Evolutionary conservation across 768 basidiomycete species (phyloP), one percentile per base, ranked within the genome.

Genomic region (Rhizopogon roseolus): DNA sequence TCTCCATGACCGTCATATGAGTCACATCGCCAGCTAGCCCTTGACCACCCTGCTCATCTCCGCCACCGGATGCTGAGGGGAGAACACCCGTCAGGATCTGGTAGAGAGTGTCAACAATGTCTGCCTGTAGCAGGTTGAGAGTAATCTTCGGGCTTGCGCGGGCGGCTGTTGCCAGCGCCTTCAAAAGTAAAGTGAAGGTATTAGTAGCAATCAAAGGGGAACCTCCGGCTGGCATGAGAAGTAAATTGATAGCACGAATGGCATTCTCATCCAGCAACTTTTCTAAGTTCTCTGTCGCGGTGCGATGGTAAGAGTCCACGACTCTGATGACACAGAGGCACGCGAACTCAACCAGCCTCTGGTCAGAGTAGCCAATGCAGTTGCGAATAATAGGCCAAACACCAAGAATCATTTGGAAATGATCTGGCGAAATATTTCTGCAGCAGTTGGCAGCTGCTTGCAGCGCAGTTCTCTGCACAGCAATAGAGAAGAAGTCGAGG

Each of bases 1-100:
- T 98, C 72, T 98, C 92, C 86, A 98, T 92, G 27, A 99, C 93
- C 6, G 93, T 88, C 92, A 98, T 94, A 66, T 98, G 95, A 16
- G 92, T 93, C 4, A 95, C 72, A 28, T 93, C 91, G 42, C 91
- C 92, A 28, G 90, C 90, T 1, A 94, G 71, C 10, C 90, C 91
- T 68, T 93, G 91, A 0, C 88, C 86, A 27, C 75, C 77, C 55
- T 86, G 84, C 27, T 76, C 72, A 9, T 34, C 14, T 45, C 70
- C 79, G 29, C 65, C 70, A 39, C 76, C 72, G 32, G 76, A 72
- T 3, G 80, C 65, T 2, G 93, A 84, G 6, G 96, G 93, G 2
- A 96, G 67, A 22, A 98, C 93, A 17, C 97, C 97, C 0, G 95
- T 98, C 52, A 99, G 76, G 52, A 98, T 95, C 67, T 96, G 93